These are phyloP conservation scores for Imleria badia DNA, from an alignment of 768 basidiomycete genomes.

Conservation along the genomic window DNA sequence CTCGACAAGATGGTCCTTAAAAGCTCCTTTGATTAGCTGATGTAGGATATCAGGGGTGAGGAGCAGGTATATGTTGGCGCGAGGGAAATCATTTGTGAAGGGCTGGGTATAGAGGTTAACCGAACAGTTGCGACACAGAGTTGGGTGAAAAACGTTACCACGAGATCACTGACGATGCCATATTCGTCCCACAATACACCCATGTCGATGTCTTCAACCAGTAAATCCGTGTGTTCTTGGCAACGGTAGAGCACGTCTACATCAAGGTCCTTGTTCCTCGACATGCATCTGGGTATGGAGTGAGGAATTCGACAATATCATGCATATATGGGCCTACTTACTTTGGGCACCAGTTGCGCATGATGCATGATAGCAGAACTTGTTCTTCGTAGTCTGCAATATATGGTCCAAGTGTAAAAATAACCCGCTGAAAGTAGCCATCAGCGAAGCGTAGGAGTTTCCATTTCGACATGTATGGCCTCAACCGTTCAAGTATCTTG, in stretches of 20 bases:
- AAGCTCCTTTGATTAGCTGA: too few species aligned
- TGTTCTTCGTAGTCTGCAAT: conserved; percentile 45
- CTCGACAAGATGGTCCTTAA: too few species aligned
- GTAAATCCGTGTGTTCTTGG: neutral
- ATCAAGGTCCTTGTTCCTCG: neutral
- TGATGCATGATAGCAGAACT: conserved; percentile 30
- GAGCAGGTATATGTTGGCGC: too few species aligned
- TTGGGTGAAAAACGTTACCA: too few species aligned
- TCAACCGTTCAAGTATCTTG: neutral
- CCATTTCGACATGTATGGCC: neutral
- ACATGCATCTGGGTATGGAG: neutral
- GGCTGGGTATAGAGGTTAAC: too few species aligned
- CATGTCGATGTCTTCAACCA: neutral
- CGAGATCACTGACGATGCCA: conserved; percentile 13
- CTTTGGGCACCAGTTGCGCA: conserved; percentile 35
- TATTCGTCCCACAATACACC: conserved; percentile 25
- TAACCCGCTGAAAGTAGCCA: neutral
- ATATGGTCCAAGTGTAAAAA: conserved; percentile 28
- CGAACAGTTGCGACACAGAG: too few species aligned
- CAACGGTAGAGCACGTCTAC: neutral
- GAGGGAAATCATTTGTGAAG: too few species aligned
- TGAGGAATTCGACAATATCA: too few species aligned
- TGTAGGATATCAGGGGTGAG: too few species aligned
- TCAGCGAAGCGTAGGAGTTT: neutral
- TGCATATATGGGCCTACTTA: neutral